These are phyloP conservation scores for Trametes cinnabarina DNA, from an alignment of 768 basidiomycete species.

Conservation along the genomic window DNA sequence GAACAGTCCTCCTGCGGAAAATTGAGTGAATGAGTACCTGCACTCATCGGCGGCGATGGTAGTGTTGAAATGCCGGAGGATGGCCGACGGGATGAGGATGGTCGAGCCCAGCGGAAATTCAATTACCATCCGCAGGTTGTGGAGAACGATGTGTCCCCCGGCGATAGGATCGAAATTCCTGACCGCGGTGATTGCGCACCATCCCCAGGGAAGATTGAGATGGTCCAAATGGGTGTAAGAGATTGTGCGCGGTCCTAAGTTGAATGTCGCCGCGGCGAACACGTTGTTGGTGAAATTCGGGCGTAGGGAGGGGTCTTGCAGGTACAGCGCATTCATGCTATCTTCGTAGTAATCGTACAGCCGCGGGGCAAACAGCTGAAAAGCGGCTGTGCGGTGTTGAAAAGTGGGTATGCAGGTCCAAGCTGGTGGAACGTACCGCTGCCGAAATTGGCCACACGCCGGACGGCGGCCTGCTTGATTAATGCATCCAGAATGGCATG, in stretches of 20 bases:
- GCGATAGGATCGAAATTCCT: slow-evolving; percentile 29
- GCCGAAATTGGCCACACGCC: not conserved
- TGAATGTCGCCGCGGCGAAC: slow-evolving; percentile 30
- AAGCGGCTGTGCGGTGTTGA: not conserved
- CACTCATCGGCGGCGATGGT: slow-evolving; percentile 19
- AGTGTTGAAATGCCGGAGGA: slow-evolving; percentile 11
- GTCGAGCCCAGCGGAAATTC: slow-evolving; percentile 27
- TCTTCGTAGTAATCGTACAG: not conserved
- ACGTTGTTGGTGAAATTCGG: slow-evolving; percentile 28
- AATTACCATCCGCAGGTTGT: slow-evolving; percentile 25
- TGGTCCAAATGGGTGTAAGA: slow-evolving; percentile 27
- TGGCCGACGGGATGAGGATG: slow-evolving; percentile 26
- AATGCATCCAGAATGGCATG: not conserved
- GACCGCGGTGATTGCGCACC: slow-evolving; percentile 33
- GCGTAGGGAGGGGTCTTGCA: not conserved
- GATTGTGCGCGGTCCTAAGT: slow-evolving; percentile 26
- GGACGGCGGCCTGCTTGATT: not conserved
- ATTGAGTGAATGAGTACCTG: slow-evolving; percentile 29
- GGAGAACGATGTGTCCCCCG: slow-evolving; percentile 35
- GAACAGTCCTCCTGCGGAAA: slow-evolving; percentile 28
- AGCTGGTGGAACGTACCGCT: not conserved
- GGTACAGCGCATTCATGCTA: not conserved
- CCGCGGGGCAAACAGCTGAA: not conserved
- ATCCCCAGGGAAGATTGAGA: slow-evolving; percentile 32
- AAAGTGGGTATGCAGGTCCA: not conserved